These are phyloP conservation scores for Penicillium janthinellum DNA, from an alignment of 2,329 filamentous ascomycete species.

Conservation along the genomic window DNA sequence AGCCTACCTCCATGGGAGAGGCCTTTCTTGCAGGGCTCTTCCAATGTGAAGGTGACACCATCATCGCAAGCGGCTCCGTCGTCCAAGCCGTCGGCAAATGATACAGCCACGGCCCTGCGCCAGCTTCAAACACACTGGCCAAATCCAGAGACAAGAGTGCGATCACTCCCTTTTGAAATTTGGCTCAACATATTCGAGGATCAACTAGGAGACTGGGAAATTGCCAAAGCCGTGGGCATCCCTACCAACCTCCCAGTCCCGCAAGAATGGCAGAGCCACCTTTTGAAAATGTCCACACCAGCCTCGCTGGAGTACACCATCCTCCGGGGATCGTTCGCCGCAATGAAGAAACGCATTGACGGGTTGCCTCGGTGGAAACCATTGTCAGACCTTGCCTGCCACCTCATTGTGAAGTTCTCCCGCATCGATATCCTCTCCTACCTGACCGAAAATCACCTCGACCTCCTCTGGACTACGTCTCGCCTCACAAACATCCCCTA, in stretches of 20 bases:
- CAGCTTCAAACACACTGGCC: constrained; percentile 27
- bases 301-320: constrained; percentile 83
- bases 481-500: constrained; percentile 79
- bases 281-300: constrained; percentile 65
- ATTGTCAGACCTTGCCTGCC: constrained; percentile 78
- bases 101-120: constrained; percentile 30
- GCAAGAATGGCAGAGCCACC: constrained; percentile 68
- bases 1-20: constrained; percentile 25
- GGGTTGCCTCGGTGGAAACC: constrained; percentile 69
- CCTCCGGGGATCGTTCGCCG: constrained; percentile 68
- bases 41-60: constrained; percentile 1
- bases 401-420: constrained; percentile 88
- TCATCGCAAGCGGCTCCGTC: constrained; percentile 14
- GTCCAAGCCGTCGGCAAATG: constrained; percentile 52
- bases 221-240: constrained; percentile 77
- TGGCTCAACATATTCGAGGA: constrained; percentile 84
- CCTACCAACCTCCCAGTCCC: constrained; percentile 77
- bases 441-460: constrained; percentile 65
- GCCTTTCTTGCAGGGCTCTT: constrained; percentile 14
- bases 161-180: constrained; percentile 73
- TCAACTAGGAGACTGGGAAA: constrained; percentile 84
- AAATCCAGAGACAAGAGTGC: constrained; percentile 25
- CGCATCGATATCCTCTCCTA: constrained; percentile 77
- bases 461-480: constrained; percentile 85
- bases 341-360: constrained; percentile 73